phyloP scores from a whole-genome alignment of 2,329 filamentous ascomycete species.

The Aspergillus caelatus region DNA sequence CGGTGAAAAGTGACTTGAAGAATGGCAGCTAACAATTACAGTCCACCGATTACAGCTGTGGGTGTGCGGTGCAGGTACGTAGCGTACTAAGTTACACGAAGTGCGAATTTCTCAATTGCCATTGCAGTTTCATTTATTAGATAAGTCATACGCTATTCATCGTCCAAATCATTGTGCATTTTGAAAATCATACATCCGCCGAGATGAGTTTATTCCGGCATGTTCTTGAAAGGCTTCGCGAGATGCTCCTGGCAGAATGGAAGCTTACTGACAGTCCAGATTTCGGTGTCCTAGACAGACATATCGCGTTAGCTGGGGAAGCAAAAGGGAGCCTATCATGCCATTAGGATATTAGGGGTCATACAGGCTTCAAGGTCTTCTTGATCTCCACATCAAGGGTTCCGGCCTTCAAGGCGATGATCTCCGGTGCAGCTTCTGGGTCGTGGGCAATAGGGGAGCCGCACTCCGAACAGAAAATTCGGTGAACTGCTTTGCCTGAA shows the following conservation, averaged over 20 bases:
- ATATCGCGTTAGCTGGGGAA: slow-evolving; percentile 17
- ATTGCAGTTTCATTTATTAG: not conserved
- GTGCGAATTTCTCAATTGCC: not conserved
- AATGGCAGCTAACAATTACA: not conserved
- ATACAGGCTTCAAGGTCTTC: slow-evolving; percentile 65
- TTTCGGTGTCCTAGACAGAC: slow-evolving; percentile 58
- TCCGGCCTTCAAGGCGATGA: slow-evolving; percentile 71
- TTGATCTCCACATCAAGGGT: slow-evolving; percentile 66
- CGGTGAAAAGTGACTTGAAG: no score
- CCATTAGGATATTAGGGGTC: not conserved
- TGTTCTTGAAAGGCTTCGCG: slow-evolving; percentile 64
- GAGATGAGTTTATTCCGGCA: slow-evolving; percentile 56
- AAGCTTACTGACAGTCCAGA: slow-evolving; percentile 70
- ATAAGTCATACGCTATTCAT: not conserved
- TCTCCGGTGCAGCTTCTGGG: slow-evolving; percentile 69
- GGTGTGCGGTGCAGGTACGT: not conserved
- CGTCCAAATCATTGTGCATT: not conserved
- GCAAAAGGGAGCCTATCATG: not conserved
- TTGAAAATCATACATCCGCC: not conserved
- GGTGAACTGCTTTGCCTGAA: slow-evolving; percentile 66
- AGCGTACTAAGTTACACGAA: not conserved
- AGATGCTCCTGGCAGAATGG: slow-evolving; percentile 70
- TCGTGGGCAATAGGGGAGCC: slow-evolving; percentile 72
- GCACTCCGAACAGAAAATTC: slow-evolving; percentile 70
- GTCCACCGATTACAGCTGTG: not conserved